These are phyloP conservation scores for Camelina neglecta DNA, from an alignment of 345 rosid species.

Conservation along the genomic window DNA sequence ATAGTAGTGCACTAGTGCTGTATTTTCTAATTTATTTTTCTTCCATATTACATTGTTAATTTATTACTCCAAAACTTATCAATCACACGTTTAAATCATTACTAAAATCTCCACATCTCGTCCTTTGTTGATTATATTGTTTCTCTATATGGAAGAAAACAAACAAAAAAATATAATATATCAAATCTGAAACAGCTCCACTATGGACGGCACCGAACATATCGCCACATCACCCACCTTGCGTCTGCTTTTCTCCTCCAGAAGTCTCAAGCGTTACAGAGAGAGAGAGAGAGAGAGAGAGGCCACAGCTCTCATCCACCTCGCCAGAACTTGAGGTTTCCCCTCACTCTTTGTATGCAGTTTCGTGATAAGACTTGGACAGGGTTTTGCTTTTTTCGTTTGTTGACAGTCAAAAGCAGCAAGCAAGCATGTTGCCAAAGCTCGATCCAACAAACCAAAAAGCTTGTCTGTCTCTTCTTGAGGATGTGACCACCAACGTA, in stretches of 20 bases:
- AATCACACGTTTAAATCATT: too few species aligned
- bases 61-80: too few species aligned
- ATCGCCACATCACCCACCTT: conserved; percentile 14
- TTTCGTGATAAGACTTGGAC: background rate
- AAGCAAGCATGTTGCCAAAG: conserved; percentile 54
- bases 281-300: background rate
- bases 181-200: too few species aligned
- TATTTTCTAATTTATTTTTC: too few species aligned
- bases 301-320: background rate
- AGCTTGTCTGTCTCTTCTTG: conserved; percentile 63
- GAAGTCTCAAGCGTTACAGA: background rate
- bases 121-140: too few species aligned
- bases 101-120: too few species aligned
- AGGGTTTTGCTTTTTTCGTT: background rate
- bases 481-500: conserved; percentile 68
- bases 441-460: conserved; percentile 63
- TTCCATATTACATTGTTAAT: too few species aligned
- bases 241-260: conserved; percentile 1
- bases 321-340: background rate
- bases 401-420: background rate
- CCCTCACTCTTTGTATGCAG: background rate
- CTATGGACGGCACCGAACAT: background rate
- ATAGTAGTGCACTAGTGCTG: too few species aligned
- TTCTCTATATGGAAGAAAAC: too few species aligned
- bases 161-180: too few species aligned